Percentiles rank a stretch among this genome's conserved stretches.
Conservation (phyloP, 1,284 basidiomycete species). For the Cryptococcus amylolentus region DNA sequence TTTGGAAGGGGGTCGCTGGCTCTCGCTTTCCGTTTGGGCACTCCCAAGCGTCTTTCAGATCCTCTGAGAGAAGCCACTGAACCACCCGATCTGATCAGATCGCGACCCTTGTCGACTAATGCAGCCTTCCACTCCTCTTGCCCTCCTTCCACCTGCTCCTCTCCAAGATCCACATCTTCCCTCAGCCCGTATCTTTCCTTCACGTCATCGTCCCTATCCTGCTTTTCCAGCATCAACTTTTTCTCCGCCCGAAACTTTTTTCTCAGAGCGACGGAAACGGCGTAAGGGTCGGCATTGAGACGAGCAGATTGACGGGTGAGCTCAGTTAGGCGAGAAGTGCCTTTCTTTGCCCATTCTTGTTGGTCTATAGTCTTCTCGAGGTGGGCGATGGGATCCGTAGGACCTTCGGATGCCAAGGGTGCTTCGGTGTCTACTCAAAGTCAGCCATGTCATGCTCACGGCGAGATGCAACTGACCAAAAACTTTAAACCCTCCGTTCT, state of each 20-base stretch:
- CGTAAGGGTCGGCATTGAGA: slow-evolving; percentile 78
- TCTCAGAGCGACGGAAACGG: slow-evolving; percentile 67
- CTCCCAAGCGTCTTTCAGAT: slow-evolving; percentile 4
- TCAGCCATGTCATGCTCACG: not conserved
- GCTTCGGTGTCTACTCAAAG: slow-evolving; percentile 62
- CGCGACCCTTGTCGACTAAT: slow-evolving; percentile 20
- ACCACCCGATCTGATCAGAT: slow-evolving; percentile 1
- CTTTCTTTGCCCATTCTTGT: slow-evolving; percentile 64
- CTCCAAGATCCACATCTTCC: slow-evolving; percentile 47
- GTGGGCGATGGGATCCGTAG: slow-evolving; percentile 74
- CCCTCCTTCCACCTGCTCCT: slow-evolving; percentile 25
- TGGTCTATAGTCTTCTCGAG: slow-evolving; percentile 83
- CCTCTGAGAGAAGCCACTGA: slow-evolving; percentile 9
- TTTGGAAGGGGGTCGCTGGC: not conserved
- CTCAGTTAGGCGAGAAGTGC: slow-evolving; percentile 70
- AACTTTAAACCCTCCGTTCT: slow-evolving; percentile 87
- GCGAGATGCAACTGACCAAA: slow-evolving; percentile 59
- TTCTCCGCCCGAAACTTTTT: slow-evolving; percentile 82
- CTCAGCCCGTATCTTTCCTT: slow-evolving; percentile 71
- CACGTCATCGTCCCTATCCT: slow-evolving; percentile 64
- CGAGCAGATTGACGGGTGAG: slow-evolving; percentile 69
- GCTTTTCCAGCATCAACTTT: slow-evolving; percentile 64
- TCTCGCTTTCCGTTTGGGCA: slow-evolving; percentile 14
- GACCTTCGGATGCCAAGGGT: slow-evolving; percentile 54
- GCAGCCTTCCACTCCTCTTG: slow-evolving; percentile 29